Evolutionary conservation across 495 filamentous ascomycete species (phyloP), one percentile per base, ranked within the genome.

Genomic region (Aspergillus mulundensis): DNA sequence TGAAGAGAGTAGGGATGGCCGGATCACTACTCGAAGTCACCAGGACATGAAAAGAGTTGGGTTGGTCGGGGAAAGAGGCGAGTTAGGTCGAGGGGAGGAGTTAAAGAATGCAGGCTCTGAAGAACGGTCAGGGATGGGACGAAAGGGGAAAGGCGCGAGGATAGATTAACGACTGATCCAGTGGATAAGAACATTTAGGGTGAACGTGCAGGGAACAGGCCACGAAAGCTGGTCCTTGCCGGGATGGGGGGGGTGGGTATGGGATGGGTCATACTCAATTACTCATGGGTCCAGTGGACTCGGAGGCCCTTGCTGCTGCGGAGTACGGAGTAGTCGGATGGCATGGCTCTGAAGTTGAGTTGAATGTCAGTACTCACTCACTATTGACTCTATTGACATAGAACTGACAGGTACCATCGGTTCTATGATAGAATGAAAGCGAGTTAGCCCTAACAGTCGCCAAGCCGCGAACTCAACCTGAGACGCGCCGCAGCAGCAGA

Each of bases 91-190:
- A 10, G 20, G 42, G 28, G 36, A 25, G 52, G 30, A 40, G 34
- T 24, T 48, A 53, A 58, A 32, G 56, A 45, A 52, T 25, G 34
- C 44, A 49, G 16, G 46, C 5, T 10, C 12, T 12, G 36, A 34
- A 34, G 32, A 20, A 50, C 39, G 47, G 24, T n/a, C 30, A 50
- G 32, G 8, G 32, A 50, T 25, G 18, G 15, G 25, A 28, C 46
- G 18, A 49, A 28, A 49, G 46, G 46, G 25, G 25, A 28, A 28
- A 28, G 25, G 25, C 25, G 25, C 25, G 4, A 36, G 8, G 32
- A 38, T 38, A 50, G 18, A 50, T 49, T 49, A 49, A 20, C 15
- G 23, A 1, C 5, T 18, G 14, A 10, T 15, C n/a, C 7, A 7
- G 42, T 44, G 42, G 42, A 44, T 44, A 8, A 21, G 14, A 44